Conservation (phyloP, 352 stramenopile genomes). For the Saprolegnia parasitica region DNA sequence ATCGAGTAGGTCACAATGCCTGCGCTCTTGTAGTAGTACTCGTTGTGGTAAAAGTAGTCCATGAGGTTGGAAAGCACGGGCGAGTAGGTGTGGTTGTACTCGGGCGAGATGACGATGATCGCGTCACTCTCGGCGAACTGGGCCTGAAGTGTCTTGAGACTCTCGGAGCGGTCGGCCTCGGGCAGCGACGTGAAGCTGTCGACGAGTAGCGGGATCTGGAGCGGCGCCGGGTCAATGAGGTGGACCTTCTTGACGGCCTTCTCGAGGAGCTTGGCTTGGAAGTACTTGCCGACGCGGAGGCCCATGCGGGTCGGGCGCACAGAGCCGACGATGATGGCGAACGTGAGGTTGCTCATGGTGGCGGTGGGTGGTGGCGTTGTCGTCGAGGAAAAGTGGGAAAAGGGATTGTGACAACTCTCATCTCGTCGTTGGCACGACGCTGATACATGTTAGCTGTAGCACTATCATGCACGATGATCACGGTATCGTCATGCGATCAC, state of each 20-base stretch:
- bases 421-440: too few relatives aligned
- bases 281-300: constrained; percentile 20
- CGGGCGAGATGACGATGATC: constrained; percentile 52
- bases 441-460: too few relatives aligned
- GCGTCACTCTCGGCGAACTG: constrained; percentile 42
- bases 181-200: constrained; percentile 9
- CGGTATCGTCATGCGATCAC: too few relatives aligned
- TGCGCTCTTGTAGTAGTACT: constrained; percentile 51
- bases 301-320: constrained; percentile 7
- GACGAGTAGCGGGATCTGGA: constrained; percentile 16
- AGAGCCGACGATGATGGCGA: constrained; percentile 18
- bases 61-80: constrained; percentile 52
- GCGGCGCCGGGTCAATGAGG: constrained; percentile 3
- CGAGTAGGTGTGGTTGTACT: constrained; percentile 65
- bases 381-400: too few relatives aligned
- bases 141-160: constrained; percentile 15
- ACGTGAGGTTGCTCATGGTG: not conserved
- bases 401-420: too few relatives aligned
- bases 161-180: not conserved
- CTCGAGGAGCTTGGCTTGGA: not conserved
- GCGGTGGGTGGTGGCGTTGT: too few relatives aligned
- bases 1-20: constrained; percentile 57
- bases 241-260: constrained; percentile 6
- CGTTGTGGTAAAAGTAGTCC: constrained; percentile 59
- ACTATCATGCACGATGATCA: too few relatives aligned